Evolutionary conservation across 129 eudicot species (phyloP), one percentile per base, ranked within the genome.

Genomic region (Tanacetum coccineum): DNA sequence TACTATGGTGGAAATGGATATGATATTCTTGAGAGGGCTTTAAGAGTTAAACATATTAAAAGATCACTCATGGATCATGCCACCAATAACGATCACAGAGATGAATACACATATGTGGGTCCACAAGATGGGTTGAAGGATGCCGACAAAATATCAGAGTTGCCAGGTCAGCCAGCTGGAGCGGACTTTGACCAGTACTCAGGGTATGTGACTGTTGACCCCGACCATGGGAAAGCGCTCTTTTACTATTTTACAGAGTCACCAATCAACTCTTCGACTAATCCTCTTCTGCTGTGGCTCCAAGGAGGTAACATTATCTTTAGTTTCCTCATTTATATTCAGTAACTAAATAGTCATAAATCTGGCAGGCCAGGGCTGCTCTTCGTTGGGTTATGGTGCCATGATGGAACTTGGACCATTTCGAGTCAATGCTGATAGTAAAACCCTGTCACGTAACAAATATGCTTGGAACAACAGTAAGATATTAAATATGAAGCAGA

Each of bases 361-460:
- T 49, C 20, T 4, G n/a, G 55, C 55, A 49, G 20, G 55, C 9
- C 96, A 92, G 28, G 96, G 96, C 70, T 93, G 98, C 73, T 93
- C 98, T 61, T 88, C 98, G 58, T 87, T 93, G 42, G 96, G 92
- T 63, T 92, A 92, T 81, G 96, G 98, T 21, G 98, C 95, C 71
- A 81, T 96, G 51, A 91, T 84, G 85, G 98, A 93, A 61, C 74
- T 86, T 56, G 98, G 98, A 12, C 98, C 98, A 59, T 81, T 93
- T 50, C 95, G 81, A 62, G 82, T 93, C 48, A 80, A 73, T 58
- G 66, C 91, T 32, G 96, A 93, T 75, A 95, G 96, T 62, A 88
- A 76, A 67, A 78, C 87, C 15, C 95, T 92, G 44, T 86, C 13
- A 0, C 25, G 13, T 60, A 80, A 36, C 64, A 67, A 88, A 88